Conservation (phyloP, 176 grass and related monocot species). For the Ensete ventricosum region DNA sequence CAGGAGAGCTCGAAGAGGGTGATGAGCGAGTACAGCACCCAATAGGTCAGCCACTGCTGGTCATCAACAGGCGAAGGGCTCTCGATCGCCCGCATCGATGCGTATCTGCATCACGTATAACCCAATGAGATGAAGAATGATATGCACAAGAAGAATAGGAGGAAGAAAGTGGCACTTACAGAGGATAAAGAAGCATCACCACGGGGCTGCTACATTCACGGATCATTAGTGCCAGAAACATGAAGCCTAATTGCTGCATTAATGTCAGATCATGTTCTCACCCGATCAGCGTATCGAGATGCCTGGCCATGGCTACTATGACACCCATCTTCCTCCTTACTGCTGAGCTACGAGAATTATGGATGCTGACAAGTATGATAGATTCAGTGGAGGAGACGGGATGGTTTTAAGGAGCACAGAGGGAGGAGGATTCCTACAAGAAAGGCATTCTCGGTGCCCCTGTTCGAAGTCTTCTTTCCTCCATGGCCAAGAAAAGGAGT, state of each 20-base stretch:
- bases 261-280: slow-evolving; percentile 22
- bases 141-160: no score
- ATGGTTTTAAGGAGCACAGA: slow-evolving; percentile 12
- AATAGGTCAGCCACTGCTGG: slow-evolving; percentile 99
- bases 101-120: slow-evolving; percentile 30
- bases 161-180: slow-evolving; percentile 53
- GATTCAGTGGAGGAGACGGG: not conserved
- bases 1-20: slow-evolving; percentile 85
- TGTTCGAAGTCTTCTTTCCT: slow-evolving; percentile 49
- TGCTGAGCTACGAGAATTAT: not conserved
- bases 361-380: not conserved
- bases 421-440: slow-evolving; percentile 29
- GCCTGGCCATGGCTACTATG: slow-evolving; percentile 54
- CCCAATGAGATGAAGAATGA: not conserved
- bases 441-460: slow-evolving; percentile 64
- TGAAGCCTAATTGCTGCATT: not conserved
- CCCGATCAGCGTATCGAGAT: slow-evolving; percentile 76
- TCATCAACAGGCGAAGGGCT: slow-evolving; percentile 80
- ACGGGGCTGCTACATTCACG: slow-evolving; percentile 42
- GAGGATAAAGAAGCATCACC: slow-evolving; percentile 79
- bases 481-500: slow-evolving; percentile 56
- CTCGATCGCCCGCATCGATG: slow-evolving; percentile 88
- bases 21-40: slow-evolving; percentile 80
- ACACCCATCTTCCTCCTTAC: slow-evolving; percentile 48
- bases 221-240: not conserved